Evolutionary conservation across 2,329 filamentous ascomycete species (phyloP), one percentile per base, ranked within the genome.

Genomic region (Coccinonectria pachysandricola): DNA sequence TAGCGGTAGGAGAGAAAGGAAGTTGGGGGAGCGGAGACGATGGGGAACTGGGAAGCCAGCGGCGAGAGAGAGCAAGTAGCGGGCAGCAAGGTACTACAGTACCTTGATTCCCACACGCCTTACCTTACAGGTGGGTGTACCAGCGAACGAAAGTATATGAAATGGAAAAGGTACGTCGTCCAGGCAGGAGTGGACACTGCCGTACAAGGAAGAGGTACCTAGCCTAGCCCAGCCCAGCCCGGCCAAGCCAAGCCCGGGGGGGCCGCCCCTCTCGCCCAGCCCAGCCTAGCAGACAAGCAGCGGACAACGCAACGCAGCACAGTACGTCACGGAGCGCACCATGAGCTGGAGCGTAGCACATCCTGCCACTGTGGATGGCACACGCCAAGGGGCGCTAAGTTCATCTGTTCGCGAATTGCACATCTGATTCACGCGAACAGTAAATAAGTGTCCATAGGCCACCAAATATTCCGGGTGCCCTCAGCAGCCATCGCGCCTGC

Each of bases 1-100:
- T n/a, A n/a, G n/a, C n/a, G 17, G 17, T 19, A 46, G 33, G 36
- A 45, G 38, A 37, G 43, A 42, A 39, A 35, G 35, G 42, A 43
- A 46, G 45, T 43, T 44, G 44, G 41, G 40, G 41, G 42, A 39
- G 47, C 45, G 44, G 46, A 50, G 46, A 48, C 42, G 42, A 43
- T 49, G 42, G 44, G 39, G 45, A 44, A 48, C 42, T 38, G 43
- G 39, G 39, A 36, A 34, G 37, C 36, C 42, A 40, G 36, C 37
- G 36, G 32, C 42, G 35, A 43, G 36, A 43, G 34, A 36, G 40
- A 42, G 37, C 37, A 40, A 45, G 35, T 24, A 34, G 31, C 33
- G 27, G 34, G 34, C 37, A 35, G 23, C 30, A 28, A 37, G 28
- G 30, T 26, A 23, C 30, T 30, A 34, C 31, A 28, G 27, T 26